Conservation (phyloP, 2,329 filamentous ascomycete genomes). For the Colletotrichum tabaci region DNA sequence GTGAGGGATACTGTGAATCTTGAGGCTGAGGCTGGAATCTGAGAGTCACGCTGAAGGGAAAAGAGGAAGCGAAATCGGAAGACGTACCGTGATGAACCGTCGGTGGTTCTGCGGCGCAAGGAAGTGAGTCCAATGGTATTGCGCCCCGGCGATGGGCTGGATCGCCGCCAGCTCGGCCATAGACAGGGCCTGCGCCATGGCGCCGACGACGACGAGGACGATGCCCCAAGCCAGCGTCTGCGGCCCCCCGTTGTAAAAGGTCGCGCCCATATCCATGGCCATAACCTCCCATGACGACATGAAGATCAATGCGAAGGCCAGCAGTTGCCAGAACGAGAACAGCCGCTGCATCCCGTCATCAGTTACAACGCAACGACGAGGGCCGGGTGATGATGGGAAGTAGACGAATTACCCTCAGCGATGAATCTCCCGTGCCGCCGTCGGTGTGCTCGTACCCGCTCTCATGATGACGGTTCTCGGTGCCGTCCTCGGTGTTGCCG, state of each 20-base stretch:
- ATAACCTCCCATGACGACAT: conserved; percentile 41
- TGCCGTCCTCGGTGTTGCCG: conserved; percentile 22
- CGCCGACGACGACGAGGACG: conserved; percentile 34
- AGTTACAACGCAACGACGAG: background rate
- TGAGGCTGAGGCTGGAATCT: background rate
- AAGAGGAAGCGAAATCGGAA: no score
- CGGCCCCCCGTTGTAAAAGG: conserved; percentile 35
- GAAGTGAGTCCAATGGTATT: conserved; percentile 45
- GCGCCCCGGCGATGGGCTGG: conserved; percentile 45
- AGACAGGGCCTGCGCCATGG: conserved; percentile 36
- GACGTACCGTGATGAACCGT: conserved; percentile 35
- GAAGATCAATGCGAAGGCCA: conserved; percentile 38
- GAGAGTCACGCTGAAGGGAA: background rate
- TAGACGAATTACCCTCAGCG: conserved; percentile 18
- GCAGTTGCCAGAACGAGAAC: conserved; percentile 37
- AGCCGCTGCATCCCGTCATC: conserved; percentile 15
- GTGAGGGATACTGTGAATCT: no score
- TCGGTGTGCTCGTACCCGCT: background rate
- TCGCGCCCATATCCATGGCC: conserved; percentile 41
- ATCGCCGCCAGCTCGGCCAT: conserved; percentile 47
- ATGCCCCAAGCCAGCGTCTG: conserved; percentile 40
- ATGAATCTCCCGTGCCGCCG: conserved; percentile 24
- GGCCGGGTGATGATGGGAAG: background rate
- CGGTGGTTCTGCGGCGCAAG: conserved; percentile 36
- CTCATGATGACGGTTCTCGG: conserved; percentile 1